Evolutionary conservation across 2,329 filamentous ascomycete genomes (phyloP).

Genomic region (Fusarium virguliforme): DNA sequence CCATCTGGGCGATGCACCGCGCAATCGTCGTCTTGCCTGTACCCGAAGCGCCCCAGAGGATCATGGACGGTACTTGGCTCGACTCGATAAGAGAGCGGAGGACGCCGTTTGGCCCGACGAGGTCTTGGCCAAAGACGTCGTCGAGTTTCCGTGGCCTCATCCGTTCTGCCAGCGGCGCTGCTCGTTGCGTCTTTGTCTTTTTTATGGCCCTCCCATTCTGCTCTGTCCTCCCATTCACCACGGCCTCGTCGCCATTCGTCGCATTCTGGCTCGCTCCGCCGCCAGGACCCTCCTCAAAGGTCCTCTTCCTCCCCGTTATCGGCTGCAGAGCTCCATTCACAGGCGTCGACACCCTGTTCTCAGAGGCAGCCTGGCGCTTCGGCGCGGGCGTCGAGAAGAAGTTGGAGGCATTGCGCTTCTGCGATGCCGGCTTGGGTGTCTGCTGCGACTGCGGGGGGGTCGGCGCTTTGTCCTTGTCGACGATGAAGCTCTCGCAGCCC

Average conservation of each 20-base stretch:
- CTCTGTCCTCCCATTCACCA: slow-evolving; percentile 29
- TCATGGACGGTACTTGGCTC: slow-evolving; percentile 92
- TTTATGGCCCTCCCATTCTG: slow-evolving; percentile 68
- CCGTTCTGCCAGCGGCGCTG: slow-evolving; percentile 90
- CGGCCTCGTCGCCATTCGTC: slow-evolving; percentile 28
- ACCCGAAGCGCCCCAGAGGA: slow-evolving; percentile 88
- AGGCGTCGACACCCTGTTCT: slow-evolving; percentile 54
- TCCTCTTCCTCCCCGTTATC: slow-evolving; percentile 64
- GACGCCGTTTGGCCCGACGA: slow-evolving; percentile 88
- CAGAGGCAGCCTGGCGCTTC: slow-evolving; percentile 65
- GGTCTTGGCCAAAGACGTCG: slow-evolving; percentile 90
- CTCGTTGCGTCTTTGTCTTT: slow-evolving; percentile 78
- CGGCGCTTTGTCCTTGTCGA: slow-evolving; percentile 64
- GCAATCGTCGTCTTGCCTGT: slow-evolving; percentile 95
- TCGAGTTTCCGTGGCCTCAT: slow-evolving; percentile 91
- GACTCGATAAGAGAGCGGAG: slow-evolving; percentile 89
- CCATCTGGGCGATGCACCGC: slow-evolving; percentile 86
- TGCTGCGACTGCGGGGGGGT: slow-evolving; percentile 53
- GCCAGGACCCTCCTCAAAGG: slow-evolving; percentile 70
- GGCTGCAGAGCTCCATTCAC: slow-evolving; percentile 53
- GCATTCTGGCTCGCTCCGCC: slow-evolving; percentile 36
- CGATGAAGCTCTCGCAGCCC: slow-evolving; percentile 78
- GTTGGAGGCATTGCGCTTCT: slow-evolving; percentile 70
- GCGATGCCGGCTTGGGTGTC: slow-evolving; percentile 58
- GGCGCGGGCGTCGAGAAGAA: slow-evolving; percentile 76